Base-by-base conservation (phyloP, 352 stramenopile species). In the Pythium myriotylum region DNA sequence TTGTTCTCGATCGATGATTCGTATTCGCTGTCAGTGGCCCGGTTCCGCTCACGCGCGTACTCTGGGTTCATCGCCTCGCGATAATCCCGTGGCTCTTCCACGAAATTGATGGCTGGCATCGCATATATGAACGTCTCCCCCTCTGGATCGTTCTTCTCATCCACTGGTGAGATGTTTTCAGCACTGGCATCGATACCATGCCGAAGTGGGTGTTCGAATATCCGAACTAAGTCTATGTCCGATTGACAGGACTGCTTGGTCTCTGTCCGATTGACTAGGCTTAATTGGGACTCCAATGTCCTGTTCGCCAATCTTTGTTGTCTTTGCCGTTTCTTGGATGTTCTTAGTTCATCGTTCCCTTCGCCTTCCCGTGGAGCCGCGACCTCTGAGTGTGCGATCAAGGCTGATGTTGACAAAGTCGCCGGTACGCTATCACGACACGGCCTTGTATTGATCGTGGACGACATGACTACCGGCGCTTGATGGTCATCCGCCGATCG, bases 381-480 rank as follows among this genome's bases (percentile, higher is more conserved):
- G 51, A 59, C 51, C 51, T 59, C 51, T 59, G 51, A 50, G 51
- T 59, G 12, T 59, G 51, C 51, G 35, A 60, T 58, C n/a, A n/a
- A n/a, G n/a, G n/a, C n/a, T n/a, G n/a, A n/a, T n/a, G 35, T 56
- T 46, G 49, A 56, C n/a, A n/a, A n/a, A 56, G 33, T 56, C 49
- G 20, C 32, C 49, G 29, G 10, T 35, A 35, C 29, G 29, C 29
- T 35, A 35, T 35, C 29, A n/a, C n/a, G n/a, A n/a, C n/a, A n/a
- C n/a, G n/a, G n/a, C n/a, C n/a, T n/a, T n/a, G n/a, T n/a, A n/a
- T n/a, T n/a, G n/a, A n/a, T n/a, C n/a, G n/a, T n/a, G n/a, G n/a
- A n/a, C n/a, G n/a, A n/a, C n/a, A n/a, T n/a, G n/a, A n/a, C n/a
- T n/a, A n/a, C n/a, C n/a, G n/a, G n/a, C n/a, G n/a, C n/a, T n/a